Evolutionary conservation across 768 basidiomycete species (phyloP), one percentile per base, ranked within the genome.

Genomic region (Asterophora lycoperdoides): DNA sequence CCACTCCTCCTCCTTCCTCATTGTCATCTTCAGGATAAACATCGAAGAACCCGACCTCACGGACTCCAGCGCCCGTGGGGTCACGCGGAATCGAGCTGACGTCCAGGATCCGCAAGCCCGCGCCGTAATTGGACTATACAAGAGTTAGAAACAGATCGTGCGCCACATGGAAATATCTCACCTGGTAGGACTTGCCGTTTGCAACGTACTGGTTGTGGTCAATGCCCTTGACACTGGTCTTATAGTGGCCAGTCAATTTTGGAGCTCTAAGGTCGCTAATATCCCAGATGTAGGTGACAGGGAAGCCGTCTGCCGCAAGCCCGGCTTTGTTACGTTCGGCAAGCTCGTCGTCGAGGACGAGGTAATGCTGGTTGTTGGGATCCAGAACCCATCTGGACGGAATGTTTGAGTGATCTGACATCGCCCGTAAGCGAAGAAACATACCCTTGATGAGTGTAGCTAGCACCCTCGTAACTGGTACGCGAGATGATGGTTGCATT

Each of bases 261-360:
- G 64, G 65, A 26, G 55, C 41, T n/a, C 48, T 44, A 46, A 65
- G 61, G 46, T 60, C 39, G 23, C 52, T 50, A 52, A 67, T 61
- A 45, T 67, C 60, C 65, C 65, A 67, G 44, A 67, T 64, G 51
- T 63, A 64, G 4, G 65, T 63, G 39, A 61, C 60, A 5, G 59
- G 56, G 39, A 53, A 49, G 30, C 54, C 47, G 48, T 65, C 57
- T 40, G 53, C 46, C 30, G 64, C 64, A 37, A 51, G 47, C 11
- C 58, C 58, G 17, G 45, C 51, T 11, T 34, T 34, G 33, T 52
- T 34, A 29, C 46, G 42, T 49, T 65, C 64, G 34, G 65, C 65
- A 36, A 55, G 41, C 38, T 67, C 65, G 35, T 67, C 65, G 41
- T 67, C 61, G 14, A 65, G 51, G 20, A 65, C 50, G 23, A 65